Evolutionary conservation across 148 eudicot genomes (phyloP), one percentile per base, ranked within the genome.

Genomic region (Persicaria tinctoria): DNA sequence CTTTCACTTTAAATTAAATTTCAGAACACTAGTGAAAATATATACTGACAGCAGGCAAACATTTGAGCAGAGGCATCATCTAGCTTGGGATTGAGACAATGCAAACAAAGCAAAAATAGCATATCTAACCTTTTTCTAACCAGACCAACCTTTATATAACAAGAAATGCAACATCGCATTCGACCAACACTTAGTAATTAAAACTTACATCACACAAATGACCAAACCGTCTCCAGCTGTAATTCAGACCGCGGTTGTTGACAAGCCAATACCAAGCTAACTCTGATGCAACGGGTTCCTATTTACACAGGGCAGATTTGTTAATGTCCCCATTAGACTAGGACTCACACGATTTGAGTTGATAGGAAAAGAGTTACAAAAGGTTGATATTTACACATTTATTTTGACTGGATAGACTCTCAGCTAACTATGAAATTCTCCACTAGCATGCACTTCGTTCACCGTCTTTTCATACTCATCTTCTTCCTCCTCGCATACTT

Each of bases 401-500:
- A 66, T 66, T 66, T 66, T 66, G 70, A 66, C 47, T 32, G 48
- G 70, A 66, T 66, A 66, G 13, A 66, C 68, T 62, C 27, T 70
- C 53, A 55, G 51, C 64, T 55, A 18, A 70, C 41, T 60, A 32
- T 66, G 44, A 54, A 55, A 68, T 68, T 76, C 60, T 51, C 72
- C 71, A 50, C 73, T 76, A 46, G 66, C 68, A 16, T 68, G 73
- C 38, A 68, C 79, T 73, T 64, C 51, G 54, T 76, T 68, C 0
- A 76, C 79, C 8, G 74, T 54, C 73, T 55, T 70, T n/a, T 76
- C 66, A 66, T 76, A 66, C 51, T 77, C 73, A 12, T 66, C 73
- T 54, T 54, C 53, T 5, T 48, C 49, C 11, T n/a, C 51, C 51
- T 50, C 51, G 51, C 51, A 6, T 4, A 50, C 51, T 50, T 50